Evolutionary conservation across 176 grass and related monocot species (phyloP), one percentile per base, ranked within the genome.

Genomic region (Juncus effusus): DNA sequence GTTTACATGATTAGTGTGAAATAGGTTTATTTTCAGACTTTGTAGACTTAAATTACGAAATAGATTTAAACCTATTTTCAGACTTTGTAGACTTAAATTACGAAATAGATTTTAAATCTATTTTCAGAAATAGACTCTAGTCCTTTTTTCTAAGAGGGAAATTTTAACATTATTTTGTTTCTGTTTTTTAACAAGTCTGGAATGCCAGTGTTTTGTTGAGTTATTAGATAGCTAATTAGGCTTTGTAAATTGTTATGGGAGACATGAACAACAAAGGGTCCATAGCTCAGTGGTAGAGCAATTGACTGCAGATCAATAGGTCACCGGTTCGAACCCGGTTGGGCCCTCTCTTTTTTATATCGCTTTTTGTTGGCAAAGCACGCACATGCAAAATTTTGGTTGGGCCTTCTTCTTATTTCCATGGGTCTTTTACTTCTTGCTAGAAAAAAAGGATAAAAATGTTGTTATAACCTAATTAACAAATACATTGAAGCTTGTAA

Each of bases 291-390:
- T 99, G 85, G 94, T 99, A 99, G 94, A 93, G 94, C 94, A 99
- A 90, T 99, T 99, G 89, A 99, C 94, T 99, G 94, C 94, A 99
- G 94, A 99, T 99, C 88, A 99, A 93, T 92, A 93, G 94, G 88
- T 93, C 94, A 99, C 88, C 83, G 88, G 94, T 97, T 97, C 85
- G 94, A 97, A 92, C 80, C 88, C 85, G 94, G 88, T 99, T 93
- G 88, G 94, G 94, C 94, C 94, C 94, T 96, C 4, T 1, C 3
- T 11, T 13, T 4, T 11, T 57, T 9, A 6, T 47, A 6, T 47
- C 1, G 44, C 44, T 47, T 47, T 47, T 47, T 47, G 44, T 28
- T 28, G 19, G 19, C 19, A 28, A 28, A 28, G 19, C 19, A 28
- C 19, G 19, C 19, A 28, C 19, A 28, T 28, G 19, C 19, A n/a